Base-by-base conservation (phyloP, 2,329 filamentous ascomycete genomes). In the Ophiostoma sp. region DNA sequence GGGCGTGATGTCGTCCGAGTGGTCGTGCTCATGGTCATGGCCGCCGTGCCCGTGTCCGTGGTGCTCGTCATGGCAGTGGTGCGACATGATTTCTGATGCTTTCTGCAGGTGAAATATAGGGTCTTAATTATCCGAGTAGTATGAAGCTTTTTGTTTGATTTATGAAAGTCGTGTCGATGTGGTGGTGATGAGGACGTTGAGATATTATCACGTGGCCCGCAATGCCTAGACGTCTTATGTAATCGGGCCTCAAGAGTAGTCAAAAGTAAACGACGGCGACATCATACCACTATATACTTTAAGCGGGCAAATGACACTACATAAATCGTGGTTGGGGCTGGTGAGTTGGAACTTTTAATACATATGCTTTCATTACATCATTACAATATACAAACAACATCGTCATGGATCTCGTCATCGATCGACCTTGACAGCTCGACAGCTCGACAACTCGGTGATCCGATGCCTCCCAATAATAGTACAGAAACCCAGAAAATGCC, bases 1-100 rank as follows among this genome's bases (percentile, higher is more conserved):
- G 0, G 95, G 95, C 1, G 92, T 94, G 76, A 97, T 87, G 82
- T 98, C 94, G 82, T 98, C 92, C 66, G 87, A 90, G 81, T 97
- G 94, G 79, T 97, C 93, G 79, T 97, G 93, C 71, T 85, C 81
- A 73, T 84, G 83, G 75, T 84, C 80, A 73, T 82, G 71, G 54
- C 52, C 71, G 65, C 72, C 70, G 68, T 70, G 67, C 54, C 67
- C 41, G 36, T 71, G 66, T 41, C 64, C 72, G 66, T 71, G 67
- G 44, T 70, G 79, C 77, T 80, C 80, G 72, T 77, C 75, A 68
- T 78, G 80, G 31, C 75, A 77, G 65, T 76, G 75, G 27, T 74
- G 75, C 73, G 71, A 74, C 72, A 74, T 73, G 48, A 3, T 27
- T 6, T 10, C 20, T 39, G 39, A 8, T 33, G 23, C 4, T n/a